phyloP scores from a whole-genome alignment of 2,329 filamentous ascomycete species.

The Purpureocillium takamizusanense region DNA sequence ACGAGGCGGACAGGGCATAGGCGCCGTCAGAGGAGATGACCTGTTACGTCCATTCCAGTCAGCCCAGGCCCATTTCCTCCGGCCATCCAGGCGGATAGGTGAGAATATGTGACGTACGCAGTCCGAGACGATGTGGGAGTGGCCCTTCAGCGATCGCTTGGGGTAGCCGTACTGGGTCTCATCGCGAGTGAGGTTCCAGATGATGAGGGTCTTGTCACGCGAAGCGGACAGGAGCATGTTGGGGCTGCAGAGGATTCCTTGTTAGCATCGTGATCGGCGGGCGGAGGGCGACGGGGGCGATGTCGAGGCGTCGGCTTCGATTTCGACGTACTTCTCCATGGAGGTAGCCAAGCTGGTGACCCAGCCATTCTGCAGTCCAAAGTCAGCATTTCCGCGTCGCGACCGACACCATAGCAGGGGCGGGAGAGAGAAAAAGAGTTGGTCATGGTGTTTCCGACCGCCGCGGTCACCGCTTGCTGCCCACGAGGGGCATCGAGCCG shows the following conservation, averaged over 20 bases:
- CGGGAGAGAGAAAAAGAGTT: too few relatives aligned
- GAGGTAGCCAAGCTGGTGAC: slow-evolving; percentile 97
- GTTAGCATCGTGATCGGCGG: slow-evolving; percentile 9
- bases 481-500: neutral
- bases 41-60: slow-evolving; percentile 33
- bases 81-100: neutral
- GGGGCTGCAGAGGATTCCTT: slow-evolving; percentile 47
- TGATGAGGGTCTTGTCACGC: slow-evolving; percentile 98
- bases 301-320: neutral
- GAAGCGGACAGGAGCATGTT: slow-evolving; percentile 99
- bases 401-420: neutral
- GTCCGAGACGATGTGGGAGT: slow-evolving; percentile 99
- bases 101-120: slow-evolving; percentile 62
- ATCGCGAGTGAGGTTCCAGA: slow-evolving; percentile 99
- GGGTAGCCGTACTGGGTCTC: slow-evolving; percentile 98
- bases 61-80: slow-evolving; percentile 9
- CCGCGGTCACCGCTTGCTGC: neutral
- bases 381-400: slow-evolving; percentile 13
- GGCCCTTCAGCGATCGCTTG: slow-evolving; percentile 96
- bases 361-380: slow-evolving; percentile 68
- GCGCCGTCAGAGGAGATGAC: slow-evolving; percentile 99
- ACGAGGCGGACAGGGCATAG: slow-evolving; percentile 96
- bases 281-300: neutral
- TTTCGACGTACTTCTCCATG: slow-evolving; percentile 81
- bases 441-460: too few relatives aligned